Conservation (phyloP, 345 rosid species). For the Clarkia xantiana region DNA sequence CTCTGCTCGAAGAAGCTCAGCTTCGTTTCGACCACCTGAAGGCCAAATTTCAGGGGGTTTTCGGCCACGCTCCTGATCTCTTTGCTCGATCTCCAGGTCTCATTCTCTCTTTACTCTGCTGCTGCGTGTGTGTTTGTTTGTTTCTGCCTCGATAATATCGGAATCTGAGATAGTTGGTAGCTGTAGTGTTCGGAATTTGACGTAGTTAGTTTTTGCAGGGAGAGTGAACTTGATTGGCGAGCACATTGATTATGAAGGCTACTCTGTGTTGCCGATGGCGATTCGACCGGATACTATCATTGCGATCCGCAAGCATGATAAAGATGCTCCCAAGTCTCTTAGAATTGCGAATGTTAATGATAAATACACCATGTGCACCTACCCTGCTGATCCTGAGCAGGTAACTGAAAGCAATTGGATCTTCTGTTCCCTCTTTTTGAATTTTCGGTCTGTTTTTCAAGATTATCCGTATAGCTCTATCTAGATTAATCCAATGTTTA, state of each 20-base stretch:
- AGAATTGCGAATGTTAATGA: constrained; percentile 65
- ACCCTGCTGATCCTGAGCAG: constrained; percentile 81
- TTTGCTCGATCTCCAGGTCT: constrained; percentile 89
- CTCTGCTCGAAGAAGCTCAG: constrained; percentile 63
- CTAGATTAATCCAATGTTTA: too few relatives aligned
- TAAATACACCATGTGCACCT: constrained; percentile 55
- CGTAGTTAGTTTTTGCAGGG: constrained; percentile 24
- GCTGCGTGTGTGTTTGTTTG: neutral
- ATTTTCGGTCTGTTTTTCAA: too few relatives aligned
- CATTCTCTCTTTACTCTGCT: neutral
- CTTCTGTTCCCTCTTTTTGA: too few relatives aligned
- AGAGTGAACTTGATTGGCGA: constrained; percentile 98
- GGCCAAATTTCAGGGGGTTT: constrained; percentile 44
- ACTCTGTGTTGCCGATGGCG: constrained; percentile 98
- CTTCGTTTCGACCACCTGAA: constrained; percentile 52
- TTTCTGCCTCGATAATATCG: neutral
- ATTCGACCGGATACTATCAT: constrained; percentile 85
- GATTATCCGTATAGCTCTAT: too few relatives aligned
- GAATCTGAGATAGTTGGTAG: too few relatives aligned
- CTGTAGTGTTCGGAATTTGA: too few relatives aligned
- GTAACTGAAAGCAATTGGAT: constrained; percentile 14
- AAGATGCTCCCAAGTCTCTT: constrained; percentile 34
- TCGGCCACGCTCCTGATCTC: constrained; percentile 52
- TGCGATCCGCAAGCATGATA: constrained; percentile 49
- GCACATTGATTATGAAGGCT: constrained; percentile 95